phyloP scores from a whole-genome alignment of 352 stramenopile genomes.

The Phytophthora idaei region DNA sequence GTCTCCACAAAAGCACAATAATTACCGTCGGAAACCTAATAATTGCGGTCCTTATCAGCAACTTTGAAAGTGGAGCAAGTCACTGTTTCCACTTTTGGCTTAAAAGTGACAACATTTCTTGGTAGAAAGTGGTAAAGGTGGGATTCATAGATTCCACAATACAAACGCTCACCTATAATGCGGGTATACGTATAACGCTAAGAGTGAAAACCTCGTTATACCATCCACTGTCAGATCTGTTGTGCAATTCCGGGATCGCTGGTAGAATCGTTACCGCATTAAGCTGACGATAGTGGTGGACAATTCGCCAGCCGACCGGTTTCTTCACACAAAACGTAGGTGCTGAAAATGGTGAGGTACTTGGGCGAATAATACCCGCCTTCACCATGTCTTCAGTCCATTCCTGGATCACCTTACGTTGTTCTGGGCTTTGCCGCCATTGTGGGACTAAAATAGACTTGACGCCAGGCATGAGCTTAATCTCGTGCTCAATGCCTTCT shows the following conservation, averaged over 20 bases:
- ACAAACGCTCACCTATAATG: too few relatives aligned
- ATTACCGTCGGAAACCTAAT: too few relatives aligned
- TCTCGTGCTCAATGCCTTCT: not conserved
- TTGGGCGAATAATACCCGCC: not conserved
- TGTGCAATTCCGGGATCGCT: not conserved
- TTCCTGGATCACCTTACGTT: not conserved
- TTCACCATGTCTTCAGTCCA: slow-evolving; percentile 1
- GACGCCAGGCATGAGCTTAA: not conserved
- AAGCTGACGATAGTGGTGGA: slow-evolving; percentile 3
- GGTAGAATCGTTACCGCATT: not conserved
- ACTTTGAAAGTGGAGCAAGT: too few relatives aligned
- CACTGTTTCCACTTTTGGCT: too few relatives aligned
- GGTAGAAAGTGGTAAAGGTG: too few relatives aligned
- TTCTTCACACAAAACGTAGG: slow-evolving; percentile 5
- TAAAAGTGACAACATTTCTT: too few relatives aligned
- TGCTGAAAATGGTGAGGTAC: not conserved
- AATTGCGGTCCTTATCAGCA: too few relatives aligned
- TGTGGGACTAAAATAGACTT: not conserved
- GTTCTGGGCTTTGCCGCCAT: slow-evolving; percentile 6
- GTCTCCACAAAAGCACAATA: too few relatives aligned
- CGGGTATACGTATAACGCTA: too few relatives aligned
- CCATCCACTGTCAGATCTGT: too few relatives aligned
- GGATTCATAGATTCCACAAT: too few relatives aligned
- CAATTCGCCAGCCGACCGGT: slow-evolving; percentile 1
- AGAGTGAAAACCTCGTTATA: too few relatives aligned